A percentile compares a stretch with the other conserved stretches of the same genome.
phyloP scores from a whole-genome alignment of 2,329 filamentous ascomycete genomes.

The Botrytis pseudocinerea region DNA sequence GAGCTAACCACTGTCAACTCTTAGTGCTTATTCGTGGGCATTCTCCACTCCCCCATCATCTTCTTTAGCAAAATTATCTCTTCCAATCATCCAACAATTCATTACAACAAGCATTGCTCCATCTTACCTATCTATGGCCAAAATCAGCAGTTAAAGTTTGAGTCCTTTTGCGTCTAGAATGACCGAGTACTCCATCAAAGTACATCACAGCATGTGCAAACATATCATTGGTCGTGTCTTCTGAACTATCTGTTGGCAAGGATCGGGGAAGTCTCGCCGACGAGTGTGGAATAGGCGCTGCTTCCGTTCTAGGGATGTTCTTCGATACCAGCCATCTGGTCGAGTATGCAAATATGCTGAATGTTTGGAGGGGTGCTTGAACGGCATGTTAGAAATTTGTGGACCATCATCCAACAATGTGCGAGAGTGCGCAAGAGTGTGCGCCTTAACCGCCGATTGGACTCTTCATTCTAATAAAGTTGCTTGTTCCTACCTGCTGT shows the following conservation, averaged over 20 bases:
- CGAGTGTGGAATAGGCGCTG: background rate
- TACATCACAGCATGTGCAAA: conserved; percentile 15
- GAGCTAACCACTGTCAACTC: background rate
- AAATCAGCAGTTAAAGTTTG: background rate
- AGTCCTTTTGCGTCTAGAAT: background rate
- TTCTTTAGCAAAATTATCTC: background rate
- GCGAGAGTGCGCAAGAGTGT: background rate
- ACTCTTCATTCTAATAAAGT: background rate
- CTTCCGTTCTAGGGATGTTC: background rate
- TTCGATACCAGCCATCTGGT: background rate
- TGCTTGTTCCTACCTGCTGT: background rate
- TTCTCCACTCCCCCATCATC: conserved; percentile 12
- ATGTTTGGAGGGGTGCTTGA: conserved; percentile 3
- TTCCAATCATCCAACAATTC: conserved; percentile 10
- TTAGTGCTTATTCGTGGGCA: conserved; percentile 8
- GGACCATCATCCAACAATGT: background rate
- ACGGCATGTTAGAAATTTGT: conserved; percentile 2
- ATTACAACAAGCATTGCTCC: background rate
- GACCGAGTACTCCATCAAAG: conserved; percentile 12
- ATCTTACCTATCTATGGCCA: background rate
- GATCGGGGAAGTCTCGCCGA: conserved; percentile 5
- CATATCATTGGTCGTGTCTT: conserved; percentile 11
- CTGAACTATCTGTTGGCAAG: conserved; percentile 16
- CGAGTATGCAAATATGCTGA: background rate
- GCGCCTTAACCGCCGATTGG: conserved; percentile 7